Percentiles rank a stretch among this genome's conserved stretches.
Conservation (phyloP, 176 grass and related monocot species). For the Rhipidocladum racemiflorum region DNA sequence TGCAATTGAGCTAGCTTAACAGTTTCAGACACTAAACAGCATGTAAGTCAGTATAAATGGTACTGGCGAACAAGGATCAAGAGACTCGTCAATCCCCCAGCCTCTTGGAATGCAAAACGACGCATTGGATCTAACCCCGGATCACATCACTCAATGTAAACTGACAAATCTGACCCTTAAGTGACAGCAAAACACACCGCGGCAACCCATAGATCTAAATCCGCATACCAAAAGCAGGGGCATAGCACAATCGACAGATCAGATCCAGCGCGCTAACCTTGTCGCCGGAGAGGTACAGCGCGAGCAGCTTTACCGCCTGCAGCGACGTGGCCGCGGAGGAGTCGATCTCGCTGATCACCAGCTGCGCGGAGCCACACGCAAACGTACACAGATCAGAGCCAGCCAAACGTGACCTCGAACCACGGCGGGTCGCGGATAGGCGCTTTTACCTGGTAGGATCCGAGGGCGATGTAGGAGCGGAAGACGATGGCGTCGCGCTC, state of each 20-base stretch:
- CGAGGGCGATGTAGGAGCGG: slow-evolving; percentile 94
- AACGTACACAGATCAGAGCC: background rate
- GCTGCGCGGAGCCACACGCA: slow-evolving; percentile 37
- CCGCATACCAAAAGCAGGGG: background rate
- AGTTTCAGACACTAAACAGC: background rate
- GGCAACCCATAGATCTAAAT: slow-evolving; percentile 34
- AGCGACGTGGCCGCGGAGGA: slow-evolving; percentile 80
- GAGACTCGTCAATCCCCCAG: background rate
- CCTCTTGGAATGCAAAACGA: background rate
- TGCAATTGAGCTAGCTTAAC: background rate
- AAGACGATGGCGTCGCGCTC: slow-evolving; percentile 90
- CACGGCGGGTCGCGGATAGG: background rate
- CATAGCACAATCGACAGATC: background rate
- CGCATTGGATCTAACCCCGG: background rate
- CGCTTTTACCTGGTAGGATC: slow-evolving; percentile 73
- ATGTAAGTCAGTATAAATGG: background rate
- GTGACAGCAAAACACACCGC: background rate
- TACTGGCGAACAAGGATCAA: background rate
- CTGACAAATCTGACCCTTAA: slow-evolving; percentile 19
- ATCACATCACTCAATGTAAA: background rate
- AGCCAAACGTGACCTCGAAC: background rate
- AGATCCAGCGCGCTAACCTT: slow-evolving; percentile 64
- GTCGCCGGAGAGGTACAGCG: slow-evolving; percentile 68
- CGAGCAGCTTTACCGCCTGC: slow-evolving; percentile 91
- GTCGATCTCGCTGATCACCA: slow-evolving; percentile 93